Conservation (phyloP, 2,329 filamentous ascomycete genomes). For the Aspergillus sp. region DNA sequence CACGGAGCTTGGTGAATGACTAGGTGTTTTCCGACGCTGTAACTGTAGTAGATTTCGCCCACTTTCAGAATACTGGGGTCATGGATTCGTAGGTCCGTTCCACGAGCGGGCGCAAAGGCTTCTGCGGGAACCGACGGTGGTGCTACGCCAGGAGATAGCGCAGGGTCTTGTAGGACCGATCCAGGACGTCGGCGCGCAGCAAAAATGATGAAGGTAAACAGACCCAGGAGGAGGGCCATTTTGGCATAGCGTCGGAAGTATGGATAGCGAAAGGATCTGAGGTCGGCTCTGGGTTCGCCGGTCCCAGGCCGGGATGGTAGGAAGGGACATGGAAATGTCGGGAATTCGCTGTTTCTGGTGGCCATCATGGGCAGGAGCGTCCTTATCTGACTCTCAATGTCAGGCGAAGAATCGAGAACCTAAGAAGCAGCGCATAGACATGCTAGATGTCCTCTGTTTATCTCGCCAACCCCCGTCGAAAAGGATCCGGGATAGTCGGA, state of each 20-base stretch:
- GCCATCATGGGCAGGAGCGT: neutral
- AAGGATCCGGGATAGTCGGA: neutral
- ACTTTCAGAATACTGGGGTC: constrained; percentile 33
- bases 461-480: neutral
- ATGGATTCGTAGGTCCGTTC: constrained; percentile 26
- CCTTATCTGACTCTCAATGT: neutral
- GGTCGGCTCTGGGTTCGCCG: neutral
- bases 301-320: neutral
- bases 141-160: too few relatives aligned
- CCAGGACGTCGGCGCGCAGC: neutral
- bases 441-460: neutral
- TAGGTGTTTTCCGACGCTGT: constrained; percentile 34
- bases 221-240: constrained; percentile 3
- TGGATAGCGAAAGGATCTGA: neutral
- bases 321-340: neutral
- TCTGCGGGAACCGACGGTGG: neutral
- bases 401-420: neutral
- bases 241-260: constrained; percentile 8
- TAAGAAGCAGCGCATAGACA: neutral
- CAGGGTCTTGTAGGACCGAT: neutral
- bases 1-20: constrained; percentile 27
- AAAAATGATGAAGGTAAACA: constrained; percentile 3
- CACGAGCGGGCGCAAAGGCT: constrained; percentile 6
- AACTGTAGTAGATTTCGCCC: constrained; percentile 29
- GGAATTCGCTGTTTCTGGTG: neutral